These are phyloP conservation scores for Aureobasidium vineae DNA, from an alignment of 2,329 filamentous ascomycete species.

Conservation along the genomic window DNA sequence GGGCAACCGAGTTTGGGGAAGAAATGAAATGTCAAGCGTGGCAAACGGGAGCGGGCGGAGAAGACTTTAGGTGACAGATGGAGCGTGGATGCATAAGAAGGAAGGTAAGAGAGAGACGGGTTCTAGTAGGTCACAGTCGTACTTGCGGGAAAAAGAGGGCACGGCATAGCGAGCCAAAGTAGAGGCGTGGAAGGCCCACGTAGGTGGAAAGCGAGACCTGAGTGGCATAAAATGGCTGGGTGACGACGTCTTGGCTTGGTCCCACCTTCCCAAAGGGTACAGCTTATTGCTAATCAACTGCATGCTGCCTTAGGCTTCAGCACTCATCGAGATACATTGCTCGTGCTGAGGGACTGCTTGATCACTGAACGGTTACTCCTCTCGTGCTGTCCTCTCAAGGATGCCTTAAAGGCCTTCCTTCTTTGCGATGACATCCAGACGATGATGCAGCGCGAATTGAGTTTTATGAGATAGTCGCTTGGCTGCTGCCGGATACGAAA, in stretches of 20 bases:
- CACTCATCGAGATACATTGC: not conserved
- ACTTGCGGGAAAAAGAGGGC: not conserved
- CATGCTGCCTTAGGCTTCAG: no score
- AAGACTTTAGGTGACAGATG: not conserved
- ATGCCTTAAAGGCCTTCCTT: no score
- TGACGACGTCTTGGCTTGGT: slow-evolving; percentile 1
- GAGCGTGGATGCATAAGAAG: not conserved
- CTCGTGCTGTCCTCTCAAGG: not conserved
- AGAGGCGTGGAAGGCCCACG: slow-evolving; percentile 1
- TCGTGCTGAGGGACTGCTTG: not conserved
- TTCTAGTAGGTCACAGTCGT: not conserved
- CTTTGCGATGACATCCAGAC: not conserved
- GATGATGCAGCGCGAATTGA: not conserved
- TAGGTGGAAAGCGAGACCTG: slow-evolving; percentile 1
- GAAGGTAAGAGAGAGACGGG: slow-evolving; percentile 1
- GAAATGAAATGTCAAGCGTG: slow-evolving; percentile 19
- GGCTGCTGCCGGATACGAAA: not conserved
- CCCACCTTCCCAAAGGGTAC: not conserved
- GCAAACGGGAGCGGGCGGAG: slow-evolving; percentile 8
- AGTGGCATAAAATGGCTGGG: not conserved
- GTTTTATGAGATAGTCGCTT: not conserved
- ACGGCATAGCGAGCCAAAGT: not conserved
- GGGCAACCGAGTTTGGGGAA: slow-evolving; percentile 15
- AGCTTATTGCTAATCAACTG: not conserved
- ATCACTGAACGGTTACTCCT: not conserved